Evolutionary conservation across 495 filamentous ascomycete species (phyloP), one percentile per base, ranked within the genome.

Genomic region (Lophium mytilinum): DNA sequence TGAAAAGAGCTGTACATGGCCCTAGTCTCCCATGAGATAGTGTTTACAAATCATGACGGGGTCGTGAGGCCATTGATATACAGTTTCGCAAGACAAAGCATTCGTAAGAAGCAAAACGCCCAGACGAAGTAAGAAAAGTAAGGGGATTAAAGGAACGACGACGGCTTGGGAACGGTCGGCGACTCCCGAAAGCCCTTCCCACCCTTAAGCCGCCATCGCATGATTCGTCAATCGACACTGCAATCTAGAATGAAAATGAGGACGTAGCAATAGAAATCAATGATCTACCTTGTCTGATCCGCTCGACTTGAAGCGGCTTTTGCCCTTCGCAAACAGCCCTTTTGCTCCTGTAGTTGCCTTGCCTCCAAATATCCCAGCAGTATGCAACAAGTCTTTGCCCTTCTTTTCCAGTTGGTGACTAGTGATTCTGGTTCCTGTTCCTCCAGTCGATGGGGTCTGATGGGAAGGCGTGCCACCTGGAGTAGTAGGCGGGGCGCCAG

Each of bases 341-440:
- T 93, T 94, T 11, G 90, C 88, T 19, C 88, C 86, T 63, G 85
- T 86, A 30, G 78, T 79, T 19, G 80, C 84, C 66, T 85, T 86
- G 17, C 85, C 85, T 58, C 85, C 82, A 56, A 87, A 73, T 3
- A 81, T 72, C 8, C 87, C 87, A 37, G 90, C 90, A 3, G 82
- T 83, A 61, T 92, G 87, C 56, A 96, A 74, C 4, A 95, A 70
- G 52, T 93, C 89, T 68, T 95, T 96, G 62, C 90, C 84, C 72
- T 87, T 88, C 9, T 47, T 18, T 49, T 62, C 54, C 58, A 65
- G 61, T 24, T 60, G 48, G 56, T 56, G 50, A 37, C 17, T 58
- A 11, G 62, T 40, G 37, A 43, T 61, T 46, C 58, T 45, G 17
- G 52, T 55, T 9, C 57, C 57, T 49, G 40, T 14, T n/a, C 50